These are phyloP conservation scores for Stachybotrys chlorohalonatus DNA, from an alignment of 2,329 filamentous ascomycete genomes.

Conservation along the genomic window DNA sequence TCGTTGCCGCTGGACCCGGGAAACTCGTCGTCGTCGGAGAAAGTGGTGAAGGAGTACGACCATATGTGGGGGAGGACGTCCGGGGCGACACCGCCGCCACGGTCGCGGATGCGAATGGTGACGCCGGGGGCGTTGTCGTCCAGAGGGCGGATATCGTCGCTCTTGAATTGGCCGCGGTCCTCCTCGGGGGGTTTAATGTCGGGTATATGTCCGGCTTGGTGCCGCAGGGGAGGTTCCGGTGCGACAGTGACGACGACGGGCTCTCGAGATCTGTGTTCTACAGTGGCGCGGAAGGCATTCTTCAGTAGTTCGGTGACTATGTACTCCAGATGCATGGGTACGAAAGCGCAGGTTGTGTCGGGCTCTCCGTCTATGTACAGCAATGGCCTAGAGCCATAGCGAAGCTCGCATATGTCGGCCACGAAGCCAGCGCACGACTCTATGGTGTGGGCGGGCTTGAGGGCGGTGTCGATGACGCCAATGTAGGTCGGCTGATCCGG, in stretches of 20 bases:
- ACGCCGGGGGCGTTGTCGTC: conserved; percentile 70
- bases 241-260: conserved; percentile 91
- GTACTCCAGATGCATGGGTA: conserved; percentile 95
- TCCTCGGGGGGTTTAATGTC: conserved; percentile 24
- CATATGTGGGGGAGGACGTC: conserved; percentile 81
- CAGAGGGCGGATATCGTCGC: conserved; percentile 44
- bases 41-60: conserved; percentile 97
- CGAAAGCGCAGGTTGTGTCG: conserved; percentile 82
- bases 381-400: conserved; percentile 80
- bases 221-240: conserved; percentile 42
- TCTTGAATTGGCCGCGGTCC: conserved; percentile 29
- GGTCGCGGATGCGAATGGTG: conserved; percentile 89
- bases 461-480: conserved; percentile 86
- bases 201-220: conserved; percentile 11
- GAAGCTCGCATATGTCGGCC: conserved; percentile 91
- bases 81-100: conserved; percentile 86
- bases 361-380: conserved; percentile 78
- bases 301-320: conserved; percentile 95
- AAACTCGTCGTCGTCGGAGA: conserved; percentile 51
- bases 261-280: conserved; percentile 74
- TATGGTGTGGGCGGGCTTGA: conserved; percentile 74
- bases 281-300: conserved; percentile 89
- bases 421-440: conserved; percentile 84
- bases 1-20: conserved; percentile 29
- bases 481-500: conserved; percentile 62